Conservation (phyloP, 768 basidiomycete species). For the Cystobasidiopsis lactophilus region DNA sequence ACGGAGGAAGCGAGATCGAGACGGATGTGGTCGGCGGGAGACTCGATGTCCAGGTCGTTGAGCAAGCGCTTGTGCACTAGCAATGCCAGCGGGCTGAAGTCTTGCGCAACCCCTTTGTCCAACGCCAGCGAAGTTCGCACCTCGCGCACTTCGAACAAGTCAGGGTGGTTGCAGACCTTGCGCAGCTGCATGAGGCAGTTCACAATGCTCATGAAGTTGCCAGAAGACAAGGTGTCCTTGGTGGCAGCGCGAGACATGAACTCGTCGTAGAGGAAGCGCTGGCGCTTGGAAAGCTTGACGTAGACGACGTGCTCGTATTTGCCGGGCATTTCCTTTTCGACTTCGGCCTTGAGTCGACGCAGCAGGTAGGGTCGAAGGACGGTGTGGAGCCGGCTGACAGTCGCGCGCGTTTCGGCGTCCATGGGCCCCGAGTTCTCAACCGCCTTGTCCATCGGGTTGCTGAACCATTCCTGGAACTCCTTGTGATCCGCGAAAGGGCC, state of each 20-base stretch:
- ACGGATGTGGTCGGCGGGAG: constrained; percentile 32
- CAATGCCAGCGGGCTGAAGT: constrained; percentile 25
- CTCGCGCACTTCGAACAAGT: constrained; percentile 47
- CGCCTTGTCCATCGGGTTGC: constrained; percentile 61
- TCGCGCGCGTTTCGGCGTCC: constrained; percentile 60
- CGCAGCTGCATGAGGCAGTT: constrained; percentile 77
- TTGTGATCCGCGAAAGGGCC: constrained; percentile 57
- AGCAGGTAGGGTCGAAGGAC: constrained; percentile 96
- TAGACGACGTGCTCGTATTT: constrained; percentile 54
- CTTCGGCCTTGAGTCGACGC: constrained; percentile 73
- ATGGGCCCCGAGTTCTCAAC: constrained; percentile 39
- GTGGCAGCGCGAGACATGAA: constrained; percentile 56
- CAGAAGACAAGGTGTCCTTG: constrained; percentile 41
- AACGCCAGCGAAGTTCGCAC: constrained; percentile 30
- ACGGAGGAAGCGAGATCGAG: constrained; percentile 34
- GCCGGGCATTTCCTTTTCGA: constrained; percentile 64
- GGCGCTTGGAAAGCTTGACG: constrained; percentile 59
- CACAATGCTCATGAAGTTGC: constrained; percentile 32
- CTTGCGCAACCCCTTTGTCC: constrained; percentile 23
- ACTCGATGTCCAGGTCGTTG: constrained; percentile 14
- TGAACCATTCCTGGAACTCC: constrained; percentile 91
- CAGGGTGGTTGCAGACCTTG: constrained; percentile 91
- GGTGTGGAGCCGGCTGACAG: constrained; percentile 25
- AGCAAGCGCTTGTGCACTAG: constrained; percentile 24
- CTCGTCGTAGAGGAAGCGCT: constrained; percentile 63